These are phyloP conservation scores for Aspergillus haitiensis DNA, from an alignment of 495 filamentous ascomycete genomes.

Conservation along the genomic window DNA sequence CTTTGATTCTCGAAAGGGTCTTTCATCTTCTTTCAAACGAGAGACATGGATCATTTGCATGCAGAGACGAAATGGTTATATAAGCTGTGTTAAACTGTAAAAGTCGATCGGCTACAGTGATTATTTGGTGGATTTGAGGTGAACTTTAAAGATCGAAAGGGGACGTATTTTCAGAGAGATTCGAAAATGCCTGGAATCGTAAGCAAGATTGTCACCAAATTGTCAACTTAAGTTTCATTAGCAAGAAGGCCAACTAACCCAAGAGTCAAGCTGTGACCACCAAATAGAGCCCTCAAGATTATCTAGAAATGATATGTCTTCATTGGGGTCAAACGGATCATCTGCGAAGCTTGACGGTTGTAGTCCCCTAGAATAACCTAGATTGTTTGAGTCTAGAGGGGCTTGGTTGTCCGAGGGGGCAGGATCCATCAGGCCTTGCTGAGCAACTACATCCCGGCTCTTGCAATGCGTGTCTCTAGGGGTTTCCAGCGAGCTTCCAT, in stretches of 20 bases:
- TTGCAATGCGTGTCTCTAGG: constrained; percentile 3
- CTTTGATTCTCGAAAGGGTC: too few relatives aligned
- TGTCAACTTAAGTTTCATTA: neutral
- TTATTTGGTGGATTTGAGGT: neutral
- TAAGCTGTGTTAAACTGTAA: neutral
- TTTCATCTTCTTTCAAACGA: too few relatives aligned
- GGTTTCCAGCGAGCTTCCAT: constrained; percentile 16
- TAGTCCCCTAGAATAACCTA: constrained; percentile 24
- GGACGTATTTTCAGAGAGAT: constrained; percentile 29
- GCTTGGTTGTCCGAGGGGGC: constrained; percentile 10
- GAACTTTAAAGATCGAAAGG: constrained; percentile 21
- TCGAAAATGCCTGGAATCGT: constrained; percentile 27
- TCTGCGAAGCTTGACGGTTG: constrained; percentile 23
- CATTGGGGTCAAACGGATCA: constrained; percentile 22
- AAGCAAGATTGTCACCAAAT: neutral
- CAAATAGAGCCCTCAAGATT: constrained; percentile 36
- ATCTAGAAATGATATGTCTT: constrained; percentile 32
- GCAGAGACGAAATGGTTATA: neutral
- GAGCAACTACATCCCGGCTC: constrained; percentile 3
- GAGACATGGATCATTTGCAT: too few relatives aligned
- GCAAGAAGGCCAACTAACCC: constrained; percentile 24
- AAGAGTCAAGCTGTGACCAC: constrained; percentile 41
- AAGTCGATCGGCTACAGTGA: neutral
- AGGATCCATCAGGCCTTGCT: constrained; percentile 8
- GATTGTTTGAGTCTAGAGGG: constrained; percentile 18